These are phyloP conservation scores for Xylariomycetidae sp. DNA, from an alignment of 2,329 filamentous ascomycete genomes.

Conservation along the genomic window DNA sequence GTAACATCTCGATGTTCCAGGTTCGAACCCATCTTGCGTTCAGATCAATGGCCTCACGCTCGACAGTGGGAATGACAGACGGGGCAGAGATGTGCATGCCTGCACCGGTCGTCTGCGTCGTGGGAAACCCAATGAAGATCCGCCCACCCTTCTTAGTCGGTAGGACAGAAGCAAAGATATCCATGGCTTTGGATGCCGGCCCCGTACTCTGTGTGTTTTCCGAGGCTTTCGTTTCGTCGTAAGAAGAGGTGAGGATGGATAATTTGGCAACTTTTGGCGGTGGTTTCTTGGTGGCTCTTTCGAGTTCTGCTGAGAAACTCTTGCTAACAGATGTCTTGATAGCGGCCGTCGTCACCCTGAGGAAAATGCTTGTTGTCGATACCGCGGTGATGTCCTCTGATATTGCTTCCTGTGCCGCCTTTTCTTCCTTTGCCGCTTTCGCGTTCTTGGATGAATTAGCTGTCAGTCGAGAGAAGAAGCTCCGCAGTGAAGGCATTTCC, in stretches of 20 bases:
- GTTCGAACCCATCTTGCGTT: constrained; percentile 91
- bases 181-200: constrained; percentile 51
- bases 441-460: constrained; percentile 44
- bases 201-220: constrained; percentile 43
- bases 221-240: constrained; percentile 69
- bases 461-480: constrained; percentile 76
- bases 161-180: constrained; percentile 85
- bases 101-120: constrained; percentile 90
- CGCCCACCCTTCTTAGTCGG: constrained; percentile 80
- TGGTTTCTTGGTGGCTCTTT: constrained; percentile 94
- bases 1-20: constrained; percentile 92
- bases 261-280: constrained; percentile 83
- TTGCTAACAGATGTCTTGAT: constrained; percentile 69
- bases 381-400: constrained; percentile 65
- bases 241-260: constrained; percentile 84
- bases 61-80: constrained; percentile 93
- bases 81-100: constrained; percentile 93
- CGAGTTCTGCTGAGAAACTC: constrained; percentile 75
- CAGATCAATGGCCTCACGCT: constrained; percentile 92
- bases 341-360: constrained; percentile 79
- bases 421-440: constrained; percentile 58
- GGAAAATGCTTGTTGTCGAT: constrained; percentile 75
- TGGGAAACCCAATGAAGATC: constrained; percentile 96
- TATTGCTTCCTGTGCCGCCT: constrained; percentile 54
- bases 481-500: constrained; percentile 60